Evolutionary conservation across 495 filamentous ascomycete genomes (phyloP).

Genomic region (Podospora conica): DNA sequence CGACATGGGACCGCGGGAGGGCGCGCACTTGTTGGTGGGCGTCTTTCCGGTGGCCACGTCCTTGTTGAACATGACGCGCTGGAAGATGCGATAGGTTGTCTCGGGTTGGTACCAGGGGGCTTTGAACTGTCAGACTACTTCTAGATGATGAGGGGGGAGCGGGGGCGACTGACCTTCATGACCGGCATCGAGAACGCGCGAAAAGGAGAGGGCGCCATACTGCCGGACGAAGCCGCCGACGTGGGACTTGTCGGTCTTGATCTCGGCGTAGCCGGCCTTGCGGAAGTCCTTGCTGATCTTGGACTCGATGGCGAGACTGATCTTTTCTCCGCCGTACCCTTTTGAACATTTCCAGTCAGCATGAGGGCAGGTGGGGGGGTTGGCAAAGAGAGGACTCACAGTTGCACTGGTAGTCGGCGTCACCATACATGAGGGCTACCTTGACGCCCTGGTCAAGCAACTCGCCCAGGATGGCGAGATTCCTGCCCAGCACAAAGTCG

Average conservation of each 20-base stretch:
- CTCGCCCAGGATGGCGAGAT: slow-evolving; percentile 47
- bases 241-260: slow-evolving; percentile 43
- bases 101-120: slow-evolving; percentile 47
- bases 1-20: slow-evolving; percentile 12
- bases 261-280: slow-evolving; percentile 44
- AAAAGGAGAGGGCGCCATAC: slow-evolving; percentile 54
- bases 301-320: slow-evolving; percentile 48
- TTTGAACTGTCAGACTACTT: neutral
- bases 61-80: slow-evolving; percentile 38
- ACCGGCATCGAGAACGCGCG: slow-evolving; percentile 54
- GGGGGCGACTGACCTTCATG: slow-evolving; percentile 49
- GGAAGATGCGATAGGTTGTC: slow-evolving; percentile 12
- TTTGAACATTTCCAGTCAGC: neutral
- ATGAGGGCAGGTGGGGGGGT: neutral
- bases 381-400: neutral
- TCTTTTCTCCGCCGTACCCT: slow-evolving; percentile 50
- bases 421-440: slow-evolving; percentile 55
- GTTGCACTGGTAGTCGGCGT: slow-evolving; percentile 55
- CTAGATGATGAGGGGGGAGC: neutral
- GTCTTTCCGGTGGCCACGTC: slow-evolving; percentile 51
- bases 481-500: slow-evolving; percentile 25
- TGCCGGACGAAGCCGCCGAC: slow-evolving; percentile 54
- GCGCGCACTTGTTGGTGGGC: slow-evolving; percentile 4
- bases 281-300: slow-evolving; percentile 29
- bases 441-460: slow-evolving; percentile 50